A percentile compares a stretch with the other conserved stretches of the same genome.
Conservation (phyloP, 306 rosid species). For the Betula pendula region DNA sequence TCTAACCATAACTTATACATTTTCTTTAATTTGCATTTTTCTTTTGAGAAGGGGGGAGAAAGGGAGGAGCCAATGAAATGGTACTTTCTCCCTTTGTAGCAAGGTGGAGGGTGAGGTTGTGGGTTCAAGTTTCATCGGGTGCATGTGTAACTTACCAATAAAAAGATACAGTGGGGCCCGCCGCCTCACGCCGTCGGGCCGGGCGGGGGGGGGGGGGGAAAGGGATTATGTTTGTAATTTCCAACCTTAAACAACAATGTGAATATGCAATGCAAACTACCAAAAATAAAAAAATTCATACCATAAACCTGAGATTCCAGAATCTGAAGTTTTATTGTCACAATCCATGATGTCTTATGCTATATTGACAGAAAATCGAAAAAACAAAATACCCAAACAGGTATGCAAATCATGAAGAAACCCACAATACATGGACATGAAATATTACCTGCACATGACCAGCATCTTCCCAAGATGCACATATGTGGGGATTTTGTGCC, state of each 20-base stretch:
- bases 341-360: background rate
- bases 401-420: background rate
- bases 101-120: too few relatives aligned
- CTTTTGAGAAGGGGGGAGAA: background rate
- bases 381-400: background rate
- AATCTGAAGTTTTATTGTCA: background rate
- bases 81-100: too few relatives aligned
- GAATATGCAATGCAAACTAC: background rate
- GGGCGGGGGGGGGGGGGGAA: too few relatives aligned
- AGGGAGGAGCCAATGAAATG: too few relatives aligned
- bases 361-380: background rate
- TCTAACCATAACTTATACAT: background rate
- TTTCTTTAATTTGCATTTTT: background rate
- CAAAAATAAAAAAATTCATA: background rate
- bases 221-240: background rate
- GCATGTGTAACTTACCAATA: too few relatives aligned
- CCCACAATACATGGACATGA: background rate
- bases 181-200: too few relatives aligned
- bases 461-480: constrained; percentile 90
- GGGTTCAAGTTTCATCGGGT: too few relatives aligned
- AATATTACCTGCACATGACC: constrained; percentile 80
- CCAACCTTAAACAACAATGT: background rate
- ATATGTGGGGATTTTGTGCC: constrained; percentile 85
- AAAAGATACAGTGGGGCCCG: too few relatives aligned
- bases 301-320: background rate